Percentiles rank a stretch among this genome's conserved stretches.
Evolutionary conservation across 345 rosid species (phyloP).

Genomic region (Dipteronia dyeriana): DNA sequence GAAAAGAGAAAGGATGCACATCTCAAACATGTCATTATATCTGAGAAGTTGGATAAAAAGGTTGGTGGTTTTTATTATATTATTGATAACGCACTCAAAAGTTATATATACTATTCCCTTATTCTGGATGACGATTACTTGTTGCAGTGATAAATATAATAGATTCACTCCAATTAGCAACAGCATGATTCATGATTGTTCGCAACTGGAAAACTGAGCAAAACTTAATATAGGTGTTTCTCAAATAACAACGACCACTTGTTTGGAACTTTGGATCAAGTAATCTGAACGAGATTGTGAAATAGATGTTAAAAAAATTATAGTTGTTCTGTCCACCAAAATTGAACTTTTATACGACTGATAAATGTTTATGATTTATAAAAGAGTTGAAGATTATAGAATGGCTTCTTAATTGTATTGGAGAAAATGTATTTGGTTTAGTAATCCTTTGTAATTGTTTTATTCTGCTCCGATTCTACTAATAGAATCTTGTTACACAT

Average conservation of each 20-base stretch:
- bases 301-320: neutral
- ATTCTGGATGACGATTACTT: neutral
- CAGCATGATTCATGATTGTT: neutral
- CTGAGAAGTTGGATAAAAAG: slow-evolving; percentile 86
- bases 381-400: neutral
- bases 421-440: neutral
- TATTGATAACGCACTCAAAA: neutral
- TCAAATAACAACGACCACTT: neutral
- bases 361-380: neutral
- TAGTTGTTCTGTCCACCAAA: neutral
- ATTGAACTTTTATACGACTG: neutral
- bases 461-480: neutral
- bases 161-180: neutral
- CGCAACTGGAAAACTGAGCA: neutral
- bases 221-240: neutral
- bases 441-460: neutral
- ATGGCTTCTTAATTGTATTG: neutral
- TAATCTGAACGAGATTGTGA: neutral
- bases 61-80: slow-evolving; percentile 37
- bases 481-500: neutral
- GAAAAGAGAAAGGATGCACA: slow-evolving; percentile 84
- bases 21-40: slow-evolving; percentile 73
- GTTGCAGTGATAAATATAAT: neutral
- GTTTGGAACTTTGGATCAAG: neutral
- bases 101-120: neutral